Evolutionary conservation across 805 yeast genomes (phyloP).

Genomic region (Vanderwaltozyma verrucispora): DNA sequence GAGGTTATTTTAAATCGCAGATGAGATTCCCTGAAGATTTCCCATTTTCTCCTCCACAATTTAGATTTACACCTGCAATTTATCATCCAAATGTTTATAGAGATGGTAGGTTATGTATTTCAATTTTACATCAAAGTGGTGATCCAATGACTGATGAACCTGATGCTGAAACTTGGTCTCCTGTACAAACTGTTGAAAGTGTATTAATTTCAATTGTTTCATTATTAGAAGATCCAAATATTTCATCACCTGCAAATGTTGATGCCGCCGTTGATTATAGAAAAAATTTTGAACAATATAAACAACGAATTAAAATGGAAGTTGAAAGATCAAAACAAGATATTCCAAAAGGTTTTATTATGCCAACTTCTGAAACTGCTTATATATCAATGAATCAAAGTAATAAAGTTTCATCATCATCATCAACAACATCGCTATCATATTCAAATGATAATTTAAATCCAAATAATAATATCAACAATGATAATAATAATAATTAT

Average conservation of each 20-base stretch:
- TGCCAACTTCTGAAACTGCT: conserved; percentile 57
- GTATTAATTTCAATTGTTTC: conserved; percentile 87
- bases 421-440: conserved; percentile 1
- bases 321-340: conserved; percentile 76
- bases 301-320: conserved; percentile 64
- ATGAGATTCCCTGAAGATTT: conserved; percentile 88
- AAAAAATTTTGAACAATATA: conserved; percentile 67
- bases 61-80: conserved; percentile 85
- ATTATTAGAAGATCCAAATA: conserved; percentile 86
- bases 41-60: conserved; percentile 89
- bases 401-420: neutral
- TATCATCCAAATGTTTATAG: conserved; percentile 93
- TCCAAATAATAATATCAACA: conserved; percentile 4
- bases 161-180: conserved; percentile 90
- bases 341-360: conserved; percentile 75
- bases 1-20: conserved; percentile 90
- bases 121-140: conserved; percentile 86
- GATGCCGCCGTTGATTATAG: conserved; percentile 92
- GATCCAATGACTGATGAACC: conserved; percentile 87
- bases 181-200: conserved; percentile 85
- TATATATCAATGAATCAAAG: conserved; percentile 30
- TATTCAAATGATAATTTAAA: conserved; percentile 3
- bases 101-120: conserved; percentile 87
- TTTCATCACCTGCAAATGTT: conserved; percentile 88
- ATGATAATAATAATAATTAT: neutral